Base-by-base conservation (phyloP, 2,329 filamentous ascomycete genomes). In the Aspergillus fumigatiaffinis region DNA sequence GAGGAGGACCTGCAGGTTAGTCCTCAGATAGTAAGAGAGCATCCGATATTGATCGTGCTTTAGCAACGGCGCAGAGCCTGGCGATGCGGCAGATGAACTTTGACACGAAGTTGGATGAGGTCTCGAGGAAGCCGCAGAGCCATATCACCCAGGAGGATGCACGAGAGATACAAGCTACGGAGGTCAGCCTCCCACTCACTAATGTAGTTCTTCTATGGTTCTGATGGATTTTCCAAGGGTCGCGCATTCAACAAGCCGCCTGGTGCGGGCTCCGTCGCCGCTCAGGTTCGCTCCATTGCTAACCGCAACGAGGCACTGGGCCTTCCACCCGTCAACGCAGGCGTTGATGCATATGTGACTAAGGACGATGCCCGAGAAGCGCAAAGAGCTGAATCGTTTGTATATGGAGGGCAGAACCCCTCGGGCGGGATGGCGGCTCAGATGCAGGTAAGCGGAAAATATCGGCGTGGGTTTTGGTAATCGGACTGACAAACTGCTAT, bases 71-170 rank as follows among this genome's bases (percentile, higher is more conserved):
- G 0, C 71, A 73, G 20, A 68, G 68, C 46, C 60, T 73, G 21
- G 68, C 66, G 0, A 71, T 71, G 62, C 60, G 64, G 42, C 70
- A 73, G 54, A 71, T 68, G 64, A 71, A 71, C 25, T 73, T 73
- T 20, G 68, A 74, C 48, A 65, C 58, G 23, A 71, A 69, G 50
- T 23, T 71, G 1, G 67, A 73, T 14, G 69, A 72, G 38, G 49
- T 72, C 4, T 62, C 68, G 6, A 57, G 66, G 2, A 74, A 74
- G 50, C 70, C 70, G 9, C 67, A 63, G 23, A 70, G 61, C n/a
- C 63, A 71, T 26, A 72, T 72, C 23, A 71, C 69, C 20, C 63
- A 67, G 47, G 60, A 69, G 20, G 71, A 73, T 60, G 71, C 71
- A n/a, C 58, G 63, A 17, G 59, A 71, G 20, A 64, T 72, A 4